Percentiles rank a stretch among this genome's conserved stretches.
Conservation (phyloP, 2,329 filamentous ascomycete species). For the Clarireedia homoeocarpa region DNA sequence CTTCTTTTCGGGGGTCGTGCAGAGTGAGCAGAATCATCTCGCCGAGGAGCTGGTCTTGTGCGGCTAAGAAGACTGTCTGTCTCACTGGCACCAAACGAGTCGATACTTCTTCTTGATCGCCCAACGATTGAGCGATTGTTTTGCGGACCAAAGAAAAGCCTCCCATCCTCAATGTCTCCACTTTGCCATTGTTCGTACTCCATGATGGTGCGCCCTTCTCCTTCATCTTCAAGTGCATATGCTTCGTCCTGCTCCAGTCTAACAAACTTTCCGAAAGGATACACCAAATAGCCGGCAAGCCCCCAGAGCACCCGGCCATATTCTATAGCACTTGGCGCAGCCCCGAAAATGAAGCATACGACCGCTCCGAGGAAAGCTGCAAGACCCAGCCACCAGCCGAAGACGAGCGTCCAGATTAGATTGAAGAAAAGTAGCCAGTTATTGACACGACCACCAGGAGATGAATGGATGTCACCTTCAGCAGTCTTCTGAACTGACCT, state of each 20-base stretch:
- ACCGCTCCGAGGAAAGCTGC: conserved; percentile 67
- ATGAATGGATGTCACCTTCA: conserved; percentile 93
- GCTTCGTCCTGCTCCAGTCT: conserved; percentile 88
- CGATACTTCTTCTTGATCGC: conserved; percentile 77
- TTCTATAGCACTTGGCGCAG: conserved; percentile 69
- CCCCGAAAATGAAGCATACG: conserved; percentile 72
- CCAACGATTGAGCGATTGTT: conserved; percentile 73
- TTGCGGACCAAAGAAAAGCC: conserved; percentile 85
- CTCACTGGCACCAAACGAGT: conserved; percentile 68
- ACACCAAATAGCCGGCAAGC: conserved; percentile 79
- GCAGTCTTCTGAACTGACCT: conserved; percentile 94
- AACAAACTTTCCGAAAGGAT: conserved; percentile 95
- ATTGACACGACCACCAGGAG: conserved; percentile 80
- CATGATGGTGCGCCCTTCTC: conserved; percentile 92
- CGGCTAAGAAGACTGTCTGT: conserved; percentile 81
- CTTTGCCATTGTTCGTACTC: conserved; percentile 99
- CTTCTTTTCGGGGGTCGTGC: conserved; percentile 60
- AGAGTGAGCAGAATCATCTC: conserved; percentile 34
- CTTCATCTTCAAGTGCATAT: conserved; percentile 89
- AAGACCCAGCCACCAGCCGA: conserved; percentile 92
- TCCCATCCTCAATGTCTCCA: conserved; percentile 89
- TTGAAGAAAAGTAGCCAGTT: conserved; percentile 84
- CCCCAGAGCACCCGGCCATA: conserved; percentile 84
- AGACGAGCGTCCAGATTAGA: conserved; percentile 78
- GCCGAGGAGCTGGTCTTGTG: conserved; percentile 42